Conservation (phyloP, 495 filamentous ascomycete species). For the Eremomyces bilateralis region DNA sequence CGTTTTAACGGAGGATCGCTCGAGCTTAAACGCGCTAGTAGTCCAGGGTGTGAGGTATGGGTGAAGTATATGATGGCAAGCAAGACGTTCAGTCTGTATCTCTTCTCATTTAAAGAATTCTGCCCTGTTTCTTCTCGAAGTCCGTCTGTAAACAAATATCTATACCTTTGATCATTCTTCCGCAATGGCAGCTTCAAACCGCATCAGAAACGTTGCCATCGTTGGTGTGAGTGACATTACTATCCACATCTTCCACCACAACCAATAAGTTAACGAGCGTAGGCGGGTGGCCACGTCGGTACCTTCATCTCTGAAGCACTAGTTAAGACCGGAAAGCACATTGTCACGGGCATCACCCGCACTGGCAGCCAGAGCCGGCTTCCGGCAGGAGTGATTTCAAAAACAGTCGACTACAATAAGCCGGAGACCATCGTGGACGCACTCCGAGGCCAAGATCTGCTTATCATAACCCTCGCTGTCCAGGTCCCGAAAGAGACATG, state of each 20-base stretch:
- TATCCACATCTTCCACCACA: neutral
- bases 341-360: conserved; percentile 33
- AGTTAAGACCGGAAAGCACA: conserved; percentile 28
- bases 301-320: conserved; percentile 28
- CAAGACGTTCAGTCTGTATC: too few species aligned
- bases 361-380: conserved; percentile 18
- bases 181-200: conserved; percentile 11
- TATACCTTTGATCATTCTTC: too few species aligned
- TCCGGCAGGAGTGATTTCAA: conserved; percentile 21
- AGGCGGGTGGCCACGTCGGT: conserved; percentile 39
- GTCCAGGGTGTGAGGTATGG: too few species aligned
- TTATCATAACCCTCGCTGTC: conserved; percentile 37
- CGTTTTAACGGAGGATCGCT: too few species aligned
- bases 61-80: too few species aligned
- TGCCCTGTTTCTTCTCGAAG: too few species aligned
- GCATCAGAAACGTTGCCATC: conserved; percentile 26
- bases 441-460: conserved; percentile 28
- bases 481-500: conserved; percentile 22
- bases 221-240: conserved; percentile 18
- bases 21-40: too few species aligned
- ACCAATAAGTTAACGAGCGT: neutral
- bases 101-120: too few species aligned
- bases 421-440: conserved; percentile 22
- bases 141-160: too few species aligned
- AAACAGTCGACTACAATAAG: conserved; percentile 25